Base-by-base conservation (phyloP, 495 filamentous ascomycete genomes). In the Penicillium canariense region DNA sequence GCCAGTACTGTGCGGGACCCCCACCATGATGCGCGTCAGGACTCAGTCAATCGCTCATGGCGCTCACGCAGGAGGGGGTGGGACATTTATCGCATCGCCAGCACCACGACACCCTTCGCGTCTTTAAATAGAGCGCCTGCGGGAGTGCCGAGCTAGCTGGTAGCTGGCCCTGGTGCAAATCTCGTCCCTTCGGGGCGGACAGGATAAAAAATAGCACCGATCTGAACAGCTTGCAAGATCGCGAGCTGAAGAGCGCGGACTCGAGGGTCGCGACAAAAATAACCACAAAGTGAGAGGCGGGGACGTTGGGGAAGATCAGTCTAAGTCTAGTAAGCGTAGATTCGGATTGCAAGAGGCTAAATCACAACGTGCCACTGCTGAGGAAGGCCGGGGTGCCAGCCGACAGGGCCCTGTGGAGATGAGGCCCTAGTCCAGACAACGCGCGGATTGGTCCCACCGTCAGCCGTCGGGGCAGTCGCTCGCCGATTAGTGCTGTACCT, bases 1-100 rank as follows among this genome's bases (percentile, higher is more conserved):
- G 35, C 68, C 70, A 53, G 63, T 71, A 54, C 68, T 71, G 43
- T 73, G 67, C 30, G 70, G 70, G 32, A 73, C 70, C 25, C 70
- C 70, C 50, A 70, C 68, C 70, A 73, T 73, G 50, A 48, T 63
- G 46, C 25, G 36, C 20, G 35, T 51, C 22, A 12, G 38, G 34
- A 27, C 14, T 57, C 47, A 58, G 18, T 58, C 26, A 46, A 32
- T 28, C 42, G 43, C 15, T 44, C 59, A 62, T 58, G 48, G 38
- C 39, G 54, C 48, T 49, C 25, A 14, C 46, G 30, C 27, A 30
- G 43, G 43, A 46, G 27, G 43, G 43, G 25, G 38, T 42, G 43
- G 39, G 25, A 6, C 10, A 23, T 30, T 14, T 32, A 48, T 35
- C 18, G 31, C 46, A 48, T 32, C 30, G 31, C 46, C 46, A 35